Percentiles rank a stretch among this genome's conserved stretches.
Conservation (phyloP, 192 early-diverging fungal species). For the Fimicolochytrium jonesii region DNA sequence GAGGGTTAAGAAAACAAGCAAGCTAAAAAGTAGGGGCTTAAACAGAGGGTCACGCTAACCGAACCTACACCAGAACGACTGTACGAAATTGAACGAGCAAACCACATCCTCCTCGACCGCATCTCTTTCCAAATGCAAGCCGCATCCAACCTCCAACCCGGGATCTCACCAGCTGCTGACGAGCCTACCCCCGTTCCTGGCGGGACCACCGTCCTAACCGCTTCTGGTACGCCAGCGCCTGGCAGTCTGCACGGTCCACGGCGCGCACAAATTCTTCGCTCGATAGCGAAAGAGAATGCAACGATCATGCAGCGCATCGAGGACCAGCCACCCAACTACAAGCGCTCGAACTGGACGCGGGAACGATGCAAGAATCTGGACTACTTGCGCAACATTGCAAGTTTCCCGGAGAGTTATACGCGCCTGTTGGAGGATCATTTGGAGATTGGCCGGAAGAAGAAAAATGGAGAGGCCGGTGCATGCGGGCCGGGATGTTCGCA, state of each 20-base stretch:
- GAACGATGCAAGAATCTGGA: slow-evolving; percentile 42
- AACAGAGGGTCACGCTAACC: not conserved
- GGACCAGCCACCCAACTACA: slow-evolving; percentile 43
- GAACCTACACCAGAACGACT: slow-evolving; percentile 32
- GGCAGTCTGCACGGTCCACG: slow-evolving; percentile 17
- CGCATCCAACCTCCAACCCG: not conserved
- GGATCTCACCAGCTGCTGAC: not conserved
- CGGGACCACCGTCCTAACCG: too few relatives aligned
- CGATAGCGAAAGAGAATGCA: slow-evolving; percentile 32
- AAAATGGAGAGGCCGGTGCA: slow-evolving; percentile 17
- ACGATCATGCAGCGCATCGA: slow-evolving; percentile 45
- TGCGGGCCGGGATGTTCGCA: not conserved
- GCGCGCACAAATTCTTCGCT: slow-evolving; percentile 19
- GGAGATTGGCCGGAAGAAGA: not conserved
- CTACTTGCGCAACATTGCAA: slow-evolving; percentile 45
- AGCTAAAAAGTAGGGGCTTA: not conserved
- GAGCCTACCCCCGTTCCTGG: not conserved
- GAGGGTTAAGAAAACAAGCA: not conserved
- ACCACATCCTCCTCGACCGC: slow-evolving; percentile 46
- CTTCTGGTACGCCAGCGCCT: not conserved
- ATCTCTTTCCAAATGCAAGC: slow-evolving; percentile 39
- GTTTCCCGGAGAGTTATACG: slow-evolving; percentile 40
- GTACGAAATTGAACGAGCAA: slow-evolving; percentile 42
- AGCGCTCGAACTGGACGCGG: slow-evolving; percentile 32
- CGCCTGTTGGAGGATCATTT: slow-evolving; percentile 26